Base-by-base conservation (phyloP, 1,284 basidiomycete genomes). In the Entoloma clypeatum region DNA sequence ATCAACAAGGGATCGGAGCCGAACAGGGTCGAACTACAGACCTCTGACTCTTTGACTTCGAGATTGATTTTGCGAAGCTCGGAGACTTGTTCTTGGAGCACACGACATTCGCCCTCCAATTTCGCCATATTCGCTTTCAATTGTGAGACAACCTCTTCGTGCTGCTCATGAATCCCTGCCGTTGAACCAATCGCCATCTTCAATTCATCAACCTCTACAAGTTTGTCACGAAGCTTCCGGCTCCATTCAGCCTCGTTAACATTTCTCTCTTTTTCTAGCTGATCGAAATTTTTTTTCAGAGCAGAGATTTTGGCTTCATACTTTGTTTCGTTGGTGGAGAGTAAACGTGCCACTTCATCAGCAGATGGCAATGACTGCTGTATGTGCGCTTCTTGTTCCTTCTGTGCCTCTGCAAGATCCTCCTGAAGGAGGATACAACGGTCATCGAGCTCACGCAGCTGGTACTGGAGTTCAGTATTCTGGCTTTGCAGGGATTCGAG, bases 231-330 rank as follows among this genome's bases (percentile, higher is more conserved):
- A 26, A 92, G 63, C 54, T 85, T 92, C 45, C 73, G 72, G 53
- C 84, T 86, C 87, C 91, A 92, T 49, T 89, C 85, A 26, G 84
- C 81, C 52, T 96, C 92, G 21, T 76, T 76, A 43, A 90, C 88
- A 39, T 74, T 79, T 21, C 86, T 71, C 57, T 92, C 90, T 53
- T 73, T 77, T 61, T 92, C 88, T 16, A 77, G 58, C 13, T 66
- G 65, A 7, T 62, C 53, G 13, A 89, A 57, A 33, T 75, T 74
- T 45, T 71, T 65, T 43, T 75, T 76, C 45, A 93, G 63, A 48
- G 91, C 88, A 1, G 77, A 68, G 4, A 95, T 62, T 49, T 79
- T 86, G 2, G 74, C 61, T 54, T 92, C 89, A 51, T 89, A 84
- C 58, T 83, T 84, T 23, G 74, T 68, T 60, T 94, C 89, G 0